A percentile compares a stretch with the other conserved stretches of the same genome.
phyloP scores from a whole-genome alignment of 1,284 basidiomycete species.

The Athelia sp. region DNA sequence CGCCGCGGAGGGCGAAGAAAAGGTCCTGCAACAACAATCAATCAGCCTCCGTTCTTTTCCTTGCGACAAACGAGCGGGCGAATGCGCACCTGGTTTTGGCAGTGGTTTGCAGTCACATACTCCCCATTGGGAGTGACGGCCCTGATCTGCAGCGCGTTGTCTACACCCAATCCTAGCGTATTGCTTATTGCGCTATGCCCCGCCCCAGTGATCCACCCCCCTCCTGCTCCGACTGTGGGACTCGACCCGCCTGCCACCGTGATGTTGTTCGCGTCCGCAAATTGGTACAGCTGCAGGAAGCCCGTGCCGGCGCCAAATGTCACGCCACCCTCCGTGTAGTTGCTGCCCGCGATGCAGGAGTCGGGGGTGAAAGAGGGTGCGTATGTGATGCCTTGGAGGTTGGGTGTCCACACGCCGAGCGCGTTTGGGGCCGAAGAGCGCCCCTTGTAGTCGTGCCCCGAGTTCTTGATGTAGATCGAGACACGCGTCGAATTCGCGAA shows the following conservation, averaged over 20 bases:
- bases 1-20: conserved; percentile 18
- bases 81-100: conserved; percentile 13
- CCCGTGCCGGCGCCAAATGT: conserved; percentile 9
- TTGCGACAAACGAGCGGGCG: too few species aligned
- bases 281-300: conserved; percentile 7
- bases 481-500: conserved; percentile 11
- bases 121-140: conserved; percentile 15
- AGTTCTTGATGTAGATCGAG: conserved; percentile 11
- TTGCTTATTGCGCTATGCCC: conserved; percentile 12
- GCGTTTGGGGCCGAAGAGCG: conserved; percentile 5
- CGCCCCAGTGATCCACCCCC: conserved; percentile 15
- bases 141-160: conserved; percentile 10
- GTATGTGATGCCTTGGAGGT: conserved; percentile 1
- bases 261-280: conserved; percentile 11
- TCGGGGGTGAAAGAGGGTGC: conserved; percentile 4
- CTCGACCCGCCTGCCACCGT: conserved; percentile 12
- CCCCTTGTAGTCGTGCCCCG: conserved; percentile 12
- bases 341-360: conserved; percentile 1
- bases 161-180: conserved; percentile 9
- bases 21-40: conserved; percentile 7
- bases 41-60: neutral
- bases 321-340: too few species aligned
- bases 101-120: conserved; percentile 13
- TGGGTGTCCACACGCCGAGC: conserved; percentile 6
- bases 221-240: conserved; percentile 11